Conservation (phyloP, 2,329 filamentous ascomycete species). For the Xylaria sp. region DNA sequence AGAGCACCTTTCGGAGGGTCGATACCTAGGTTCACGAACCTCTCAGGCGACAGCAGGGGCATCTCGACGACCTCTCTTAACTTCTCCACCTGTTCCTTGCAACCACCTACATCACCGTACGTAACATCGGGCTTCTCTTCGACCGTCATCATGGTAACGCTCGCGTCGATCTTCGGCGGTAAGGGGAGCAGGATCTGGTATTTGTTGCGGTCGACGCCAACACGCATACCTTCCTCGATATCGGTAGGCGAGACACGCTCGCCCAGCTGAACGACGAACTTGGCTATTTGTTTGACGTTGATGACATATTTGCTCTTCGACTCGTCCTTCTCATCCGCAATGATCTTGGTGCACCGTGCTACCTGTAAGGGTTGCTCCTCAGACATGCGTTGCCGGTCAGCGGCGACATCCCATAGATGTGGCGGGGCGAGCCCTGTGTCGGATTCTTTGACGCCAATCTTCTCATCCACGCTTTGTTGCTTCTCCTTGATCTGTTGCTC, state of each 20-base stretch:
- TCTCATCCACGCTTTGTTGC: conserved; percentile 97
- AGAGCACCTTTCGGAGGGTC: conserved; percentile 97
- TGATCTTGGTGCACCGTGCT: conserved; percentile 98
- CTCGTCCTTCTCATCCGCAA: conserved; percentile 92
- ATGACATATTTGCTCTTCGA: conserved; percentile 99
- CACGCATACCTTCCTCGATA: conserved; percentile 99
- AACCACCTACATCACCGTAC: conserved; percentile 97
- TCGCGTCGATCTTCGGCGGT: conserved; percentile 98
- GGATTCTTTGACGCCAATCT: conserved; percentile 97
- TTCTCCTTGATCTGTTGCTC: conserved; percentile 99
- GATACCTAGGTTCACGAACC: conserved; percentile 98
- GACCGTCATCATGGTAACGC: conserved; percentile 99
- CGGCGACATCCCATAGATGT: conserved; percentile 98
- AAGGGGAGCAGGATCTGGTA: conserved; percentile 98
- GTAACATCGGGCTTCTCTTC: conserved; percentile 99
- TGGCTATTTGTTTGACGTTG: conserved; percentile 99
- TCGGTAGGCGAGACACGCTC: conserved; percentile 97
- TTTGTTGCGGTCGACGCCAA: conserved; percentile 98
- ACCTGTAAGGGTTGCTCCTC: conserved; percentile 99
- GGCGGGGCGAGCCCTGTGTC: conserved; percentile 97
- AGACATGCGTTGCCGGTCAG: conserved; percentile 97
- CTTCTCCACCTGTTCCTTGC: conserved; percentile 99
- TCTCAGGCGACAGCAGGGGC: conserved; percentile 94
- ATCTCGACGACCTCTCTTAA: conserved; percentile 98
- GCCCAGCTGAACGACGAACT: conserved; percentile 97